Evolutionary conservation across 106 monocot genomes (phyloP).

Genomic region (Allium fistulosum): DNA sequence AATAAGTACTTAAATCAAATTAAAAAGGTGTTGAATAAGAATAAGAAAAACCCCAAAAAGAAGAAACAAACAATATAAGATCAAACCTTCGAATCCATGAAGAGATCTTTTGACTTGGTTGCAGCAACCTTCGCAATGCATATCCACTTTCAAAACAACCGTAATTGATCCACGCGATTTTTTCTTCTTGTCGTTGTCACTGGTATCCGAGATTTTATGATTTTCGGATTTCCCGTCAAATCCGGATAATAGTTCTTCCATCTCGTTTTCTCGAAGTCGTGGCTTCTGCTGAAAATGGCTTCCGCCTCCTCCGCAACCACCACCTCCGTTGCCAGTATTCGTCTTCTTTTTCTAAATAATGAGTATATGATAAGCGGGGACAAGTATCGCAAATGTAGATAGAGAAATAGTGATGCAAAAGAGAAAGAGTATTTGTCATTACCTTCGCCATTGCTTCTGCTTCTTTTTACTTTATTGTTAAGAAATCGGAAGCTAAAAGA

Average conservation of each 20-base stretch:
- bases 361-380: background rate
- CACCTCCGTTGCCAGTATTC: background rate
- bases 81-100: conserved; percentile 39
- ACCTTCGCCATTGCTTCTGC: no score
- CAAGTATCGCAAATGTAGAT: background rate
- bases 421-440: background rate
- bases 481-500: no score
- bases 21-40: background rate
- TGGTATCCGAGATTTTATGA: background rate
- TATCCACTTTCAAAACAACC: conserved; percentile 39
- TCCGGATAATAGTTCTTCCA: background rate
- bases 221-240: no score
- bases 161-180: conserved; percentile 4
- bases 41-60: background rate
- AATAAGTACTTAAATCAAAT: background rate
- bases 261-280: background rate
- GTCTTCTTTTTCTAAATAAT: background rate
- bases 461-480: no score
- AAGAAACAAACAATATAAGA: background rate
- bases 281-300: background rate
- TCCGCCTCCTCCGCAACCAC: background rate
- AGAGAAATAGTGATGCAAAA: background rate
- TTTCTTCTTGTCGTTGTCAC: background rate
- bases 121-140: conserved; percentile 75
- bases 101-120: conserved; percentile 31